Base-by-base conservation (phyloP, 371 early-diverging fungal species). In the Cokeromyces recurvatus region DNA sequence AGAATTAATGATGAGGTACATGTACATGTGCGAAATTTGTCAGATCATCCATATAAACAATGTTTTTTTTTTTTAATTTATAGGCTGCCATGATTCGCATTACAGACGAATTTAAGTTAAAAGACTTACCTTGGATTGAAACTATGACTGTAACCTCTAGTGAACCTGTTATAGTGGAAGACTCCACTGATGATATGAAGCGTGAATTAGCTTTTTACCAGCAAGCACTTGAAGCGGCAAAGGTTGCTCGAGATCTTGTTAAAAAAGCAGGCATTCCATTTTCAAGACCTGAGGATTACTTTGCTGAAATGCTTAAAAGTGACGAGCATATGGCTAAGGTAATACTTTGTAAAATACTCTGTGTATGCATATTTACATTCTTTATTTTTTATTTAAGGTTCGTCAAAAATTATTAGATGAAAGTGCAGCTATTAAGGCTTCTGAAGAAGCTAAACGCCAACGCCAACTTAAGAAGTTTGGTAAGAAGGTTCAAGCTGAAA, bases 231-330 rank as follows among this genome's bases (percentile, higher is more conserved):
- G 81, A 83, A 53, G 86, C 92, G 2, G 92, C 83, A 9, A 58
- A 74, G 4, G 51, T 60, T 19, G 96, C 79, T 29, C 78, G 81
- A 43, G 67, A 81, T 16, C 56, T 68, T 47, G 57, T 88, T 17
- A 55, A 62, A 17, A 76, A 76, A 43, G 74, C 78, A 7, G 81
- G 82, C n/a, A 77, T 85, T 4, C 86, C 89, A 10, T 90, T 94
- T 46, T 55, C 75, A 29, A 74, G 95, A 38, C 95, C 96, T 3
- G 85, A 81, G 31, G 94, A 96, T 57, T 92, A 89, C 60, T 94
- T 88, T 69, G 95, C 95, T 27, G 96, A 94, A 69, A 95, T 95
- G 96, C 78, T 94, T 55, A 94, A 94, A 75, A 77, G 86, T 4
- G 94, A 95, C 54, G 85, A 84, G 46, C 94, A 94, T 54, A 94